Evolutionary conservation across 495 filamentous ascomycete species (phyloP).

Genomic region (Aspergillus bridgeri): DNA sequence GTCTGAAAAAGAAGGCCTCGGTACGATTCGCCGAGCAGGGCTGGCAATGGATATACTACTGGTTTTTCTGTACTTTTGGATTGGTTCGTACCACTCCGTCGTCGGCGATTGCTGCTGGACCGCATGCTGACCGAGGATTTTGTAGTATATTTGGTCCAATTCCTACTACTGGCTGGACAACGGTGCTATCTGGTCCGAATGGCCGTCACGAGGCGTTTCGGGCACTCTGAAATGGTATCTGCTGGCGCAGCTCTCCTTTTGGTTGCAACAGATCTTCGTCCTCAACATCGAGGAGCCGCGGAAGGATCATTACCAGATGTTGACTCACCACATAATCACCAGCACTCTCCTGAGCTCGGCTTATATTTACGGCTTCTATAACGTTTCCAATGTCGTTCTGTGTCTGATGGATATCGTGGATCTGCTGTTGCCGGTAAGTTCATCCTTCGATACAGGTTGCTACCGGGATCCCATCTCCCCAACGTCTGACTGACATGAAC

Average conservation of each 20-base stretch:
- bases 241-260: slow-evolving; percentile 86
- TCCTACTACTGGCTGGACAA: slow-evolving; percentile 78
- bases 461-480: neutral
- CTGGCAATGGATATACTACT: slow-evolving; percentile 81
- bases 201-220: slow-evolving; percentile 69
- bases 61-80: slow-evolving; percentile 74
- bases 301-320: slow-evolving; percentile 96
- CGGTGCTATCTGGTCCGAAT: slow-evolving; percentile 74
- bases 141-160: slow-evolving; percentile 74
- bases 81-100: slow-evolving; percentile 57
- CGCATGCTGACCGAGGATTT: slow-evolving; percentile 8
- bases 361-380: slow-evolving; percentile 80
- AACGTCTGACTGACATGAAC: slow-evolving; percentile 15
- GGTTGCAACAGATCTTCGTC: slow-evolving; percentile 89
- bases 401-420: slow-evolving; percentile 94
- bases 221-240: slow-evolving; percentile 87
- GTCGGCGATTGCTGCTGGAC: neutral
- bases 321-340: slow-evolving; percentile 90
- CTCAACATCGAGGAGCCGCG: slow-evolving; percentile 90
- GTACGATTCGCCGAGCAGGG: slow-evolving; percentile 89
- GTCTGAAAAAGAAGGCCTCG: slow-evolving; percentile 68
- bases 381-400: slow-evolving; percentile 85
- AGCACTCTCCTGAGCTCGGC: slow-evolving; percentile 71
- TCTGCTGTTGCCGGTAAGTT: slow-evolving; percentile 76
- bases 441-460: neutral